Evolutionary conservation across 495 filamentous ascomycete species (phyloP).

Genomic region (Penicillium verhagenii): DNA sequence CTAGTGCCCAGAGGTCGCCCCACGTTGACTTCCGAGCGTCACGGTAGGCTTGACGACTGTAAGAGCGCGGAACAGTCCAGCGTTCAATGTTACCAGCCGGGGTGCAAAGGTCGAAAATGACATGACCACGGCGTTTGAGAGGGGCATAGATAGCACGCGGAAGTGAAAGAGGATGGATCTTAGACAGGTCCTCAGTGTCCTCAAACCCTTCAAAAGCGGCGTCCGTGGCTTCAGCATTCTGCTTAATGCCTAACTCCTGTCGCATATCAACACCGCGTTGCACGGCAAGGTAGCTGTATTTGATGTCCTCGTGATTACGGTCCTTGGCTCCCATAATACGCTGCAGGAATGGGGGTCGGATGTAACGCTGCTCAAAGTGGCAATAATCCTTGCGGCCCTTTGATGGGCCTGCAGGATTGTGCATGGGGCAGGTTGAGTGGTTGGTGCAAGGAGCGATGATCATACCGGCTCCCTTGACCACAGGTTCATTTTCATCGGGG

Average conservation of each 20-base stretch:
- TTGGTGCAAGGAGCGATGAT: constrained; percentile 97
- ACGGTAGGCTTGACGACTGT: constrained; percentile 74
- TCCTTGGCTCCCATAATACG: constrained; percentile 66
- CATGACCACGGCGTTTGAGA: constrained; percentile 82
- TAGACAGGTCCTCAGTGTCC: constrained; percentile 19
- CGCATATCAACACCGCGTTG: constrained; percentile 66
- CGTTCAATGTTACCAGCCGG: constrained; percentile 84
- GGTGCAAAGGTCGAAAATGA: constrained; percentile 89
- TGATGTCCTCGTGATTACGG: constrained; percentile 84
- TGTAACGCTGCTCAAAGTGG: constrained; percentile 85
- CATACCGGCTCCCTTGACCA: constrained; percentile 72
- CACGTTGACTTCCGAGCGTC: constrained; percentile 88
- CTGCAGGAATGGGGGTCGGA: constrained; percentile 80
- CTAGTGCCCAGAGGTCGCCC: constrained; percentile 96
- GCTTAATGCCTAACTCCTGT: constrained; percentile 36
- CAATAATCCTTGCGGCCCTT: constrained; percentile 83
- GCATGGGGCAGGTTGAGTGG: constrained; percentile 87
- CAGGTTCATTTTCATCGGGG: constrained; percentile 30
- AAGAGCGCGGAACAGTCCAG: constrained; percentile 85
- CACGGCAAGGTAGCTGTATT: constrained; percentile 87
- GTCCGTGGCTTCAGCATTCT: constrained; percentile 44
- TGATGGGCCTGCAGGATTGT: constrained; percentile 62
- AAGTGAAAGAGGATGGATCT: constrained; percentile 62
- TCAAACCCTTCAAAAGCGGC: constrained; percentile 54
- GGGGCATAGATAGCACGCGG: constrained; percentile 77